Conservation (phyloP, 2,329 filamentous ascomycete genomes). For the Chaetomiaceae sp. region DNA sequence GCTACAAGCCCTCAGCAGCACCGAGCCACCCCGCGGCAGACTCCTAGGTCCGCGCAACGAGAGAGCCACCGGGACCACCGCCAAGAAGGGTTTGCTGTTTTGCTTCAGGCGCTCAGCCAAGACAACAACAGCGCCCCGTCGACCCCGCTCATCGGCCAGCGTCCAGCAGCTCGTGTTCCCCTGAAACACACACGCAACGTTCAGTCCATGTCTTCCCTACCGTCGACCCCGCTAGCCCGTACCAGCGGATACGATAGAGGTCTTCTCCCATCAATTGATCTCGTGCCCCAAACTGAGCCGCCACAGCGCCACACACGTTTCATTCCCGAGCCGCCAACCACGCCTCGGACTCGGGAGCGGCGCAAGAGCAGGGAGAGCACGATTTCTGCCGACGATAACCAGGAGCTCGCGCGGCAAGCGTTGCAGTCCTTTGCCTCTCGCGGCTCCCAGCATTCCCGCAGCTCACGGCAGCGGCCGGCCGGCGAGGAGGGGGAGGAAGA, state of each 20-base stretch:
- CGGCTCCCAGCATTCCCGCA: constrained; percentile 22
- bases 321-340: constrained; percentile 42
- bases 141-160: constrained; percentile 54
- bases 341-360: constrained; percentile 38
- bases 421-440: constrained; percentile 39
- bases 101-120: constrained; percentile 76
- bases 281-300: constrained; percentile 58
- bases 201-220: constrained; percentile 81
- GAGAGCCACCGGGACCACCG: constrained; percentile 47
- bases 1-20: constrained; percentile 43
- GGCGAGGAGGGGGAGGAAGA: constrained; percentile 44
- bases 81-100: constrained; percentile 64
- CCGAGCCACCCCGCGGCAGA: constrained; percentile 48
- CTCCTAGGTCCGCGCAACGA: constrained; percentile 41
- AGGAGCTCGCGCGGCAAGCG: constrained; percentile 52
- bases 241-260: constrained; percentile 45
- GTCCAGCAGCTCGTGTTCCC: constrained; percentile 44
- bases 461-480: constrained; percentile 25
- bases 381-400: constrained; percentile 65
- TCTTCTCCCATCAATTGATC: constrained; percentile 58
- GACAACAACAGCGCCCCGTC: constrained; percentile 72
- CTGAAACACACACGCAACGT: constrained; percentile 68
- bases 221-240: constrained; percentile 65
- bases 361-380: constrained; percentile 79
- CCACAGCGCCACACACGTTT: constrained; percentile 44